Conservation (phyloP, 768 basidiomycete species). For the Clavaria fumosa region DNA sequence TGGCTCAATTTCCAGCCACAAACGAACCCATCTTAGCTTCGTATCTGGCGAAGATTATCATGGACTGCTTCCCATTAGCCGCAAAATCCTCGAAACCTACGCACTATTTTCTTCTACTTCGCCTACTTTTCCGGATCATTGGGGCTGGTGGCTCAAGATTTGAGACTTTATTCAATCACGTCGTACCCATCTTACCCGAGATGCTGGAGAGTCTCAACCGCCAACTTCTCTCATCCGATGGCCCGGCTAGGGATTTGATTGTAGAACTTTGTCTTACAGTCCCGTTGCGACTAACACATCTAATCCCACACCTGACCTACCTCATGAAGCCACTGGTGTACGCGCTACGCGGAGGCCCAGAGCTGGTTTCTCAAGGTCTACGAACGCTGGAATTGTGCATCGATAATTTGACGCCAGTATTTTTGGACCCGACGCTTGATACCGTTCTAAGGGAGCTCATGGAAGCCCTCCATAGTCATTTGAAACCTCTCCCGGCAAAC, state of each 20-base stretch:
- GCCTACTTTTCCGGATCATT: slow-evolving; percentile 86
- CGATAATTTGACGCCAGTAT: slow-evolving; percentile 95
- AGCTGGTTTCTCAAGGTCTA: slow-evolving; percentile 88
- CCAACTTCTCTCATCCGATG: slow-evolving; percentile 74
- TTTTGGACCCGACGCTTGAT: slow-evolving; percentile 89
- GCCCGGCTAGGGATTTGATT: slow-evolving; percentile 77
- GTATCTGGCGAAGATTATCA: slow-evolving; percentile 83
- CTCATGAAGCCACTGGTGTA: slow-evolving; percentile 93
- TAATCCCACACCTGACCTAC: slow-evolving; percentile 87
- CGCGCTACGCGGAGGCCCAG: slow-evolving; percentile 73
- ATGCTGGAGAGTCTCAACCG: slow-evolving; percentile 92
- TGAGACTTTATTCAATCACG: slow-evolving; percentile 90
- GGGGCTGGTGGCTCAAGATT: slow-evolving; percentile 87
- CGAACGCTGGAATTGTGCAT: slow-evolving; percentile 97
- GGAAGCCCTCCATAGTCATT: slow-evolving; percentile 82
- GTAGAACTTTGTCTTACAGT: slow-evolving; percentile 96
- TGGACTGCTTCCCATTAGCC: slow-evolving; percentile 91
- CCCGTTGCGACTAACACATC: slow-evolving; percentile 85
- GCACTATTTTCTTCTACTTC: slow-evolving; percentile 84
- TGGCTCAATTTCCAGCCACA: slow-evolving; percentile 47
- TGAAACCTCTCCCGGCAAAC: slow-evolving; percentile 79
- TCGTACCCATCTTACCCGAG: slow-evolving; percentile 88
- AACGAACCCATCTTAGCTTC: slow-evolving; percentile 93
- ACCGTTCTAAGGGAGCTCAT: slow-evolving; percentile 88
- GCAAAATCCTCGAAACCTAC: slow-evolving; percentile 82